Evolutionary conservation across 495 filamentous ascomycete species (phyloP).

Genomic region (Choiromyces venosus): DNA sequence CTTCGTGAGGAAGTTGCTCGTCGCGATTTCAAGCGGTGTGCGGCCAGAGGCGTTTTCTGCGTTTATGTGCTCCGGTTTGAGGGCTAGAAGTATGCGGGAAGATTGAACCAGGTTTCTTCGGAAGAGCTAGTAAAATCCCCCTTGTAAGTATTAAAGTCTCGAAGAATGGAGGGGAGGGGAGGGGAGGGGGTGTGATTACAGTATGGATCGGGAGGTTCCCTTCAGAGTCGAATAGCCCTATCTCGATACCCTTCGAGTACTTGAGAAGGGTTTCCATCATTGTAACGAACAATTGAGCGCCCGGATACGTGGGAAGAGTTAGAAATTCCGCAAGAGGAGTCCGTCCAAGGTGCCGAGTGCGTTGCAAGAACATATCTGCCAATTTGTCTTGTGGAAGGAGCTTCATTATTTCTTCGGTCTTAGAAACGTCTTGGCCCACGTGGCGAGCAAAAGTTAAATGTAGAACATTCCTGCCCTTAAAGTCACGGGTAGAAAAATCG

Average conservation of each 20-base stretch:
- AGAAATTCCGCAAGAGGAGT: conserved; percentile 31
- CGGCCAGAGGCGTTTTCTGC: conserved; percentile 36
- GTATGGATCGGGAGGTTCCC: conserved; percentile 37
- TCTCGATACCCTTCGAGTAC: conserved; percentile 22
- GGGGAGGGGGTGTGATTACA: conserved; percentile 10
- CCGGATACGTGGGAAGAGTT: neutral
- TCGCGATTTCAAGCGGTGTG: conserved; percentile 30
- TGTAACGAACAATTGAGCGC: neutral
- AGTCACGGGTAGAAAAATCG: conserved; percentile 33
- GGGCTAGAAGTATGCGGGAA: conserved; percentile 10
- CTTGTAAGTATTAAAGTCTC: conserved; percentile 15
- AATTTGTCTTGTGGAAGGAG: conserved; percentile 13
- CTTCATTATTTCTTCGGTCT: conserved; percentile 4
- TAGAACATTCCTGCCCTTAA: conserved; percentile 23
- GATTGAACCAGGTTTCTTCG: conserved; percentile 6
- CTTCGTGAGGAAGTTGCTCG: conserved; percentile 11
- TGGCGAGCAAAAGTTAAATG: conserved; percentile 1
- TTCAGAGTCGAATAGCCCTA: conserved; percentile 31
- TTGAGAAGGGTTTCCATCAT: conserved; percentile 16
- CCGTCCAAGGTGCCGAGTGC: conserved; percentile 20
- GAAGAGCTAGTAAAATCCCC: conserved; percentile 13
- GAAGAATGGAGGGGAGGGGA: neutral
- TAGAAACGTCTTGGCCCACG: neutral
- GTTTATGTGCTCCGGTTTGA: conserved; percentile 28
- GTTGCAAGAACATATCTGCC: conserved; percentile 11